Evolutionary conservation across 129 eudicot genomes (phyloP), one percentile per base, ranked within the genome.

Genomic region (Escallonia rubra): DNA sequence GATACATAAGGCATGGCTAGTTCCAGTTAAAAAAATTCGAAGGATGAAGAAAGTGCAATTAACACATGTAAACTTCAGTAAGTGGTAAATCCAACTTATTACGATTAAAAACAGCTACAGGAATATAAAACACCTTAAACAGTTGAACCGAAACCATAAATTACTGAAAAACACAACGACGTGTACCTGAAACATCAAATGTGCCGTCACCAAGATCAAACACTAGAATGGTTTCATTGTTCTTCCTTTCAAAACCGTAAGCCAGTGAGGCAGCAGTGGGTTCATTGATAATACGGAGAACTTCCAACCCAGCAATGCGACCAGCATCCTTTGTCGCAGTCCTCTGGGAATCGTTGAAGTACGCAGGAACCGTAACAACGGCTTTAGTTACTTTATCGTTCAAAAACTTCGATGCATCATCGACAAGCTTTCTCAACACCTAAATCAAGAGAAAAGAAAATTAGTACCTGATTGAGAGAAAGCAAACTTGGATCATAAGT

Each of bases 191-290:
- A 76, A 92, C 98, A 86, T 92, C 98, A 84, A 92, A 92, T 5
- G 98, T 92, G 67, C 98, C 98, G 78, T 96, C 98, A 59, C 97
- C 98, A 34, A 88, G 89, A 65, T 92, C 96, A 72, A 92, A 92
- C 51, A 92, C 98, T 41, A 92, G 76, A 51, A 93, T 93, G 10
- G 98, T 93, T 62, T 93, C 98, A 57, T 89, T 89, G 67, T 78
- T 89, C 72, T 93, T 93, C 86, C 76, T 93, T 68, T 93, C 96
- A 75, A 93, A 92, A 46, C 98, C 98, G 77, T 93, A 89, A 56
- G 98, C 96, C 73, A 93, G 59, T 6, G 98, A 93, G 7, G 98
- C 98, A 51, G 98, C 98, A 12, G 98, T 93, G 15, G 98, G 98
- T 61, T 93, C 96, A 79, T 93, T 93, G 52, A 93, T 89, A 7